phyloP scores from a whole-genome alignment of 768 basidiomycete genomes.

The Auricularia auricula-judae region DNA sequence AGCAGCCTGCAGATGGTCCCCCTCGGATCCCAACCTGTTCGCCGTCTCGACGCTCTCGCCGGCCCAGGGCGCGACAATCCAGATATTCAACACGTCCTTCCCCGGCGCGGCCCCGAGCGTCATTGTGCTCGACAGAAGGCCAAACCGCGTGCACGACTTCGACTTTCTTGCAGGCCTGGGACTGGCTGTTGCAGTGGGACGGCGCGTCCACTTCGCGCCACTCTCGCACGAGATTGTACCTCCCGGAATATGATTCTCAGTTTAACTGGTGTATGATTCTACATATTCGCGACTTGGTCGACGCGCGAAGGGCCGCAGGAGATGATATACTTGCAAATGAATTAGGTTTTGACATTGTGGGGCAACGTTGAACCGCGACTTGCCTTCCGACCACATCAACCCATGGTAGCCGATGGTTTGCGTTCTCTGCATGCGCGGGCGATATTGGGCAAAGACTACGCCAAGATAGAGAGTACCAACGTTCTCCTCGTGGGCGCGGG shows the following conservation, averaged over 20 bases:
- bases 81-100: conserved; percentile 59
- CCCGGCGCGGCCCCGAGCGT: conserved; percentile 51
- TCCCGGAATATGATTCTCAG: background rate
- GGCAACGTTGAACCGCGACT: too few species aligned
- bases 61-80: conserved; percentile 51
- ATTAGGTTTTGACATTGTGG: too few species aligned
- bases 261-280: too few species aligned
- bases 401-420: background rate
- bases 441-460: conserved; percentile 66
- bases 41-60: conserved; percentile 57
- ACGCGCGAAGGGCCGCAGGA: too few species aligned
- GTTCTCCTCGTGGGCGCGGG: conserved; percentile 91
- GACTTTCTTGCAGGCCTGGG: conserved; percentile 55
- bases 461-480: conserved; percentile 46
- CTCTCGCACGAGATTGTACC: background rate
- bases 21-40: conserved; percentile 64
- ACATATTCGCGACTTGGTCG: too few species aligned
- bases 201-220: conserved; percentile 34
- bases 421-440: conserved; percentile 49
- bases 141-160: conserved; percentile 60
- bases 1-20: conserved; percentile 52
- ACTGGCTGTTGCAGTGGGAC: conserved; percentile 57
- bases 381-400: too few species aligned
- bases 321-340: too few species aligned
- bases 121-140: conserved; percentile 47